phyloP scores from a whole-genome alignment of 163 green algal species.

The Trebouxiophyceae sp. region DNA sequence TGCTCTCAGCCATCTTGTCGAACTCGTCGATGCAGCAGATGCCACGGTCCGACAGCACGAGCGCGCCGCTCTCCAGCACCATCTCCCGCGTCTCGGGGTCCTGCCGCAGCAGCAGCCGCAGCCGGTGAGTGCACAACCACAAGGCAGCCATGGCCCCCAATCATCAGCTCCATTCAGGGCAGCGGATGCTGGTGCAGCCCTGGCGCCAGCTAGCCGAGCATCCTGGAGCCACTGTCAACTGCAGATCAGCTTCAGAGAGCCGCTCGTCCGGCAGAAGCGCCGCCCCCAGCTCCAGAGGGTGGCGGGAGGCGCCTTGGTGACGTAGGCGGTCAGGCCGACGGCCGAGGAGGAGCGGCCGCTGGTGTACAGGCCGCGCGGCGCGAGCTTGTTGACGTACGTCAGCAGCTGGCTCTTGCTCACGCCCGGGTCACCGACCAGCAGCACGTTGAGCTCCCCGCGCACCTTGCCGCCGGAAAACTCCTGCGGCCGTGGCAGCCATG shows the following conservation, averaged over 20 bases:
- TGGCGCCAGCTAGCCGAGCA: background rate
- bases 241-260: too few relatives aligned
- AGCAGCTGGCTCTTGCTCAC: conserved; percentile 97
- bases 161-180: too few relatives aligned
- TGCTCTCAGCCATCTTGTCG: conserved; percentile 98
- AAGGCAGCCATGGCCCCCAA: too few relatives aligned
- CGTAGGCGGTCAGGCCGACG: conserved; percentile 94
- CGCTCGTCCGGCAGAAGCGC: too few relatives aligned
- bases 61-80: conserved; percentile 93
- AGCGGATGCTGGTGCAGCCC: background rate
- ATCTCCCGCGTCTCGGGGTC: conserved; percentile 95
- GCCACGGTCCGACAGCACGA: conserved; percentile 90
- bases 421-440: conserved; percentile 94
- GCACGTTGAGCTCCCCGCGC: conserved; percentile 92
- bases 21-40: conserved; percentile 99
- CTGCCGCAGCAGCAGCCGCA: conserved; percentile 24
- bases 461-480: conserved; percentile 37
- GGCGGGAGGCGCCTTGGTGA: conserved; percentile 49
- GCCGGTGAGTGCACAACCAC: too few relatives aligned
- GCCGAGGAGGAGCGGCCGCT: conserved; percentile 82
- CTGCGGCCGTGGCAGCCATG: too few relatives aligned
- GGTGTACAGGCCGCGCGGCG: conserved; percentile 94
- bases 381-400: conserved; percentile 92
- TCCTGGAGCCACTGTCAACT: too few relatives aligned
- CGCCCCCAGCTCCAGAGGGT: too few relatives aligned